Conservation (phyloP, 441 rosid species). For the Raphanus hybrid region DNA sequence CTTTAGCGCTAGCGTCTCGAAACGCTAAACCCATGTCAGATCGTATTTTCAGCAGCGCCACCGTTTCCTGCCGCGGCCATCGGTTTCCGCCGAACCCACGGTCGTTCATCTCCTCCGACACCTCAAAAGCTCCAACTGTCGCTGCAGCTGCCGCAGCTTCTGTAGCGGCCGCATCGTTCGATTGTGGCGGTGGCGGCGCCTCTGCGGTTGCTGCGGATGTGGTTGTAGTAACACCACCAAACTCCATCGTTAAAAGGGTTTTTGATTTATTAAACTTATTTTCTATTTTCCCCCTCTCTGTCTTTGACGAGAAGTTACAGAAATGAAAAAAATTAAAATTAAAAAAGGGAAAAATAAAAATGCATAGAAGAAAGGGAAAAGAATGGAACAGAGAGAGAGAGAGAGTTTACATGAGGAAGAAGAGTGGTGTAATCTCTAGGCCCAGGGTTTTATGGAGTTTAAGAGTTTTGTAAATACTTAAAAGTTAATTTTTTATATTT, state of each 20-base stretch:
- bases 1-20: conserved; percentile 60
- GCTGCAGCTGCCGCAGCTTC: conserved; percentile 33
- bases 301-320: conserved; percentile 34
- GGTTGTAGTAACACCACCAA: conserved; percentile 19
- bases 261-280: conserved; percentile 11
- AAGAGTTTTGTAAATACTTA: conserved; percentile 41
- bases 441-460: conserved; percentile 56
- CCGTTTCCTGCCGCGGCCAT: conserved; percentile 75
- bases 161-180: conserved; percentile 34
- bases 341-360: conserved; percentile 27
- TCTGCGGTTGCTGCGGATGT: conserved; percentile 8
- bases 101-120: conserved; percentile 52
- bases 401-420: conserved; percentile 44
- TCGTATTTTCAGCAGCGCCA: conserved; percentile 64
- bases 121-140: conserved; percentile 45
- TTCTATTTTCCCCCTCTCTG: not conserved
- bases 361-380: conserved; percentile 21
- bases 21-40: conserved; percentile 70
- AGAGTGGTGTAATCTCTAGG: conserved; percentile 50
- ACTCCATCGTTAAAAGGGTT: not conserved
- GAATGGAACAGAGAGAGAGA: conserved; percentile 22
- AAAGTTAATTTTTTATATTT: not conserved
- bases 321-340: conserved; percentile 16
- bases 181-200: conserved; percentile 9
- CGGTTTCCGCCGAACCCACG: conserved; percentile 58